Evolutionary conservation across 192 early-diverging fungal species (phyloP).

Genomic region (Mortierella hygrophila): DNA sequence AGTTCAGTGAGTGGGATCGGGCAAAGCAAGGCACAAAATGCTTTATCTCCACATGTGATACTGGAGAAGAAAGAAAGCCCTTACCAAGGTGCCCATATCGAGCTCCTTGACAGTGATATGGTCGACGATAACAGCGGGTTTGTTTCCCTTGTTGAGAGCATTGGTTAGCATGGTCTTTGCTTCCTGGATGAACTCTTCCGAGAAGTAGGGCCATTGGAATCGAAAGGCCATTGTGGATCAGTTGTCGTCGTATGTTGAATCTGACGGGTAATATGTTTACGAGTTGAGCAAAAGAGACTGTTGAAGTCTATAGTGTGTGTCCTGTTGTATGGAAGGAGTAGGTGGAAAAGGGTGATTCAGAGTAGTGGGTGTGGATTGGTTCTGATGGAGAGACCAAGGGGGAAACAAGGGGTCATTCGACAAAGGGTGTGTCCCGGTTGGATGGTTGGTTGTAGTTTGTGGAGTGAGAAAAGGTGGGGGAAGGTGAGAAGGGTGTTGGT

Average conservation of each 20-base stretch:
- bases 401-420: background rate
- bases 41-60: background rate
- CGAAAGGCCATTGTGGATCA: slow-evolving; percentile 85
- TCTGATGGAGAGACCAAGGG: background rate
- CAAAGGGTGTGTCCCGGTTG: no score
- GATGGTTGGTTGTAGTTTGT: background rate
- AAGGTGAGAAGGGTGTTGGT: no score
- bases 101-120: slow-evolving; percentile 94
- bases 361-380: background rate
- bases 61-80: background rate
- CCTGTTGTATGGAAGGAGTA: background rate
- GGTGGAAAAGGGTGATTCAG: background rate
- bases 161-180: slow-evolving; percentile 88
- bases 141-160: slow-evolving; percentile 95
- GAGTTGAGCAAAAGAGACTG: background rate
- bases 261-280: background rate
- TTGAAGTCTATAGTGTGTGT: slow-evolving; percentile 8
- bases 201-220: slow-evolving; percentile 96
- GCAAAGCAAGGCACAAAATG: no score
- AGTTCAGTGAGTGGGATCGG: no score
- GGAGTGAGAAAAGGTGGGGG: background rate
- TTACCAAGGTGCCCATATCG: slow-evolving; percentile 91
- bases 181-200: slow-evolving; percentile 86
- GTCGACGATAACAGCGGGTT: slow-evolving; percentile 93
- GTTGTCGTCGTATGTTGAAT: slow-evolving; percentile 4